A percentile compares a stretch with the other conserved stretches of the same genome.
These are phyloP conservation scores for Kwoniella sp. DNA, from an alignment of 768 basidiomycete species.

Conservation along the genomic window DNA sequence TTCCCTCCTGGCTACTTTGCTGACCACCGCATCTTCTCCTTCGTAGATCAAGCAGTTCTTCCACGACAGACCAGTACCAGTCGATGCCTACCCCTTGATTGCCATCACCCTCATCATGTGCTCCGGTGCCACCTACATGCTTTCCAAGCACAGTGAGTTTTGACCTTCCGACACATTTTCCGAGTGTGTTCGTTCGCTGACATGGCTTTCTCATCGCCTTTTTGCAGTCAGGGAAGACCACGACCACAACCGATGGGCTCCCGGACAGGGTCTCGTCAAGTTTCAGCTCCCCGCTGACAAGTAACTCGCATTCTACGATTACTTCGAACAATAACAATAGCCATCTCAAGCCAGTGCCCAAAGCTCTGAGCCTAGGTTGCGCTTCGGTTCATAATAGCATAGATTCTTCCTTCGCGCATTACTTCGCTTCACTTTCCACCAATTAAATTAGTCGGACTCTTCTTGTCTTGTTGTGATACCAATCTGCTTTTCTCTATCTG, in stretches of 20 bases:
- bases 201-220: background rate
- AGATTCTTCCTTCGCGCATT: constrained; percentile 12
- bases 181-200: background rate
- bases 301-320: constrained; percentile 6
- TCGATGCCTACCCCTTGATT: constrained; percentile 34
- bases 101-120: constrained; percentile 33
- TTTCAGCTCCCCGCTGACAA: constrained; percentile 22
- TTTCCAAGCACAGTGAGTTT: constrained; percentile 24
- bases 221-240: constrained; percentile 22
- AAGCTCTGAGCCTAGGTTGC: background rate
- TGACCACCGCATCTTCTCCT: constrained; percentile 3
- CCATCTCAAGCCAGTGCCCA: background rate
- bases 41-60: constrained; percentile 25
- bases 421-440: constrained; percentile 6
- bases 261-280: constrained; percentile 22
- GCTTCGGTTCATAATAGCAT: constrained; percentile 14
- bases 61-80: constrained; percentile 25
- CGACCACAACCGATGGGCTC: constrained; percentile 29
- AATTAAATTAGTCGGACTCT: background rate
- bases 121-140: constrained; percentile 27
- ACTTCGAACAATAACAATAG: background rate
- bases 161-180: background rate
- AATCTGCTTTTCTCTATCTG: background rate
- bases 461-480: constrained; percentile 4
- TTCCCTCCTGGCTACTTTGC: background rate